Base-by-base conservation (phyloP, 768 basidiomycete genomes). In the Leccinum obscurum region DNA sequence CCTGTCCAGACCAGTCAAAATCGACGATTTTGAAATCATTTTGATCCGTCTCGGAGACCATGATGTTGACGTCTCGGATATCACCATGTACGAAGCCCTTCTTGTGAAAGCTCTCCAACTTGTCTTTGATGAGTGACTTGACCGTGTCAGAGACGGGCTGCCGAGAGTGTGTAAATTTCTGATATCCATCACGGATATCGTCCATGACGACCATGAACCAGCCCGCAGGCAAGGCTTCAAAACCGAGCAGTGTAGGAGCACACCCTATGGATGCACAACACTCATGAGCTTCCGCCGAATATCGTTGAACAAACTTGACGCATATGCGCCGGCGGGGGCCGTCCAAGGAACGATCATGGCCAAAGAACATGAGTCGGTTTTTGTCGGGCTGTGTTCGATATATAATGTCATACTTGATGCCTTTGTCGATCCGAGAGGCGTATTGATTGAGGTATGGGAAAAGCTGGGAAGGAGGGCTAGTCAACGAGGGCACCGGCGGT, bases 171-270 rank as follows among this genome's bases (percentile, higher is more conserved):
- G 0, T 34, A 13, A 10, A n/a, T 11, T 1, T 28, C 30, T n/a
- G 7, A 11, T 32, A n/a, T 6, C 11, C 2, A 20, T 24, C n/a
- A 3, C 24, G 26, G 11, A 46, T 22, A 17, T 32, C 28, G n/a
- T 75, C 71, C 75, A 77, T 76, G 41, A 74, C 67, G 0, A 75
- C 73, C 71, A 75, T 71, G 57, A 22, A 70, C 70, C 68, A 72
- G 26, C 71, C 70, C 17, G 69, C 74, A 44, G 68, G 57, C 9
- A 76, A 46, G 14, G 9, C 11, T 37, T 74, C 66, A 52, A 71
- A 67, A 14, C 64, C 70, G 37, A 53, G 44, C 11, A 77, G 58
- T 20, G 17, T 55, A 4, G 74, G 75, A 13, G 74, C 75, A 63
- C 52, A 62, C 5, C 66, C 70, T 26, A 62, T 26, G 14, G 30